These are phyloP conservation scores for Perkinsus marinus DNA, from an alignment of 169 alveolate species.

Conservation along the genomic window DNA sequence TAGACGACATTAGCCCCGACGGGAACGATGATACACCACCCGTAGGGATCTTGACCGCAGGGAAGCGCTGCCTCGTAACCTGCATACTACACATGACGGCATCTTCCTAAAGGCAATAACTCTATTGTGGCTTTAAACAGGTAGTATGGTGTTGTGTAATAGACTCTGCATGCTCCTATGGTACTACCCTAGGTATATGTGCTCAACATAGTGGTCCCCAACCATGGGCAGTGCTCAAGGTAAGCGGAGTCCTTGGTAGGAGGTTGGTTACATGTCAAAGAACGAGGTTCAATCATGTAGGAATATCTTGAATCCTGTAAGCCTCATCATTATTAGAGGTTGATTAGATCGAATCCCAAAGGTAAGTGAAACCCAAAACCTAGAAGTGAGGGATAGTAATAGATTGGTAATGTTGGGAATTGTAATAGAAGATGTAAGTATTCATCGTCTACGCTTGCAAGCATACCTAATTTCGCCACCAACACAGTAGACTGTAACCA, in stretches of 20 bases:
- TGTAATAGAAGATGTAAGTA: too few species aligned
- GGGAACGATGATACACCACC: neutral
- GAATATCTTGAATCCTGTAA: neutral
- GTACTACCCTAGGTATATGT: neutral
- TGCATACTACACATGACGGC: neutral
- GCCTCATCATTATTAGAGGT: neutral
- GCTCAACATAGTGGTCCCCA: neutral
- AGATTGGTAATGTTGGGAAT: neutral
- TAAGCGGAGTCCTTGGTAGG: neutral
- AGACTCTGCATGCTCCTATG: too few species aligned
- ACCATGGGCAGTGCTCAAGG: neutral
- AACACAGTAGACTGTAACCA: neutral
- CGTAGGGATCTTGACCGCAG: neutral
- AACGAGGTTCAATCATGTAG: neutral
- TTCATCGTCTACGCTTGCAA: neutral
- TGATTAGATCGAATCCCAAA: neutral
- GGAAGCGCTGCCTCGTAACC: neutral
- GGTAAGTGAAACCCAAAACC: neutral
- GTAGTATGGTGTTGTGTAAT: too few species aligned
- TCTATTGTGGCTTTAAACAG: neutral
- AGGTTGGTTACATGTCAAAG: neutral
- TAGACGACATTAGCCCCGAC: neutral
- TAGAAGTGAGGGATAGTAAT: neutral
- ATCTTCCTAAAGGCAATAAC: neutral
- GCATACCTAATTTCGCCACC: neutral